These are phyloP conservation scores for Yamadazyma epiphylla DNA, from an alignment of 1,139 yeast genomes.

Conservation along the genomic window DNA sequence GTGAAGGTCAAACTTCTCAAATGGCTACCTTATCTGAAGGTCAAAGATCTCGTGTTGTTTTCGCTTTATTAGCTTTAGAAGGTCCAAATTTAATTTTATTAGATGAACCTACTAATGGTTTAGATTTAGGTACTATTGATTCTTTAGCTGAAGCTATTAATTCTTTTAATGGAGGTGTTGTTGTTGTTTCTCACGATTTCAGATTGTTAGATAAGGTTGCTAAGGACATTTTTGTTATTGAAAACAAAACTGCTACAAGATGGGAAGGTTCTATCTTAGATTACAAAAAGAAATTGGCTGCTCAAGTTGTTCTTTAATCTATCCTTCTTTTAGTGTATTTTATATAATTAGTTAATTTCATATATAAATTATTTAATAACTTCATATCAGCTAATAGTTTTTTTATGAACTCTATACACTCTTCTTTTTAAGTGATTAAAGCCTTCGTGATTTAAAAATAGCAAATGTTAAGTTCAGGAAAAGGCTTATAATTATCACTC, in stretches of 20 bases:
- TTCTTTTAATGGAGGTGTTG: constrained; percentile 95
- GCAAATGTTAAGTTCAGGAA: no score
- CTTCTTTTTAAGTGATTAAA: no score
- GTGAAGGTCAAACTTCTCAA: constrained; percentile 97
- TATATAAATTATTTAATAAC: no score
- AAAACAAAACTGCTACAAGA: constrained; percentile 89
- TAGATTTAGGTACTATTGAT: constrained; percentile 97
- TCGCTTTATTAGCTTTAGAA: constrained; percentile 92
- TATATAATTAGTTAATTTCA: no score
- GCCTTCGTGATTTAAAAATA: no score
- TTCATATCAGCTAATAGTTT: no score
- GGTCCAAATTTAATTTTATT: constrained; percentile 89
- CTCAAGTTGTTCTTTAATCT: constrained; percentile 67
- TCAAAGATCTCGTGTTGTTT: constrained; percentile 98
- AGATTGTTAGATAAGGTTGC: constrained; percentile 96
- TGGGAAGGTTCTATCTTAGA: constrained; percentile 92
- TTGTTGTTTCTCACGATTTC: constrained; percentile 98
- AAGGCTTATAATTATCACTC: no score
- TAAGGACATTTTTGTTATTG: constrained; percentile 93
- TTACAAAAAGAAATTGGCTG: constrained; percentile 91
- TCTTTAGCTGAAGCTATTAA: constrained; percentile 96
- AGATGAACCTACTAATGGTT: constrained; percentile 99
- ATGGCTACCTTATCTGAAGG: constrained; percentile 99
- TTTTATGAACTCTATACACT: no score
- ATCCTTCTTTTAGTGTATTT: constrained; percentile 3